Evolutionary conservation across 208 protist species (phyloP).

Genomic region (Leishmania amazonensis): DNA sequence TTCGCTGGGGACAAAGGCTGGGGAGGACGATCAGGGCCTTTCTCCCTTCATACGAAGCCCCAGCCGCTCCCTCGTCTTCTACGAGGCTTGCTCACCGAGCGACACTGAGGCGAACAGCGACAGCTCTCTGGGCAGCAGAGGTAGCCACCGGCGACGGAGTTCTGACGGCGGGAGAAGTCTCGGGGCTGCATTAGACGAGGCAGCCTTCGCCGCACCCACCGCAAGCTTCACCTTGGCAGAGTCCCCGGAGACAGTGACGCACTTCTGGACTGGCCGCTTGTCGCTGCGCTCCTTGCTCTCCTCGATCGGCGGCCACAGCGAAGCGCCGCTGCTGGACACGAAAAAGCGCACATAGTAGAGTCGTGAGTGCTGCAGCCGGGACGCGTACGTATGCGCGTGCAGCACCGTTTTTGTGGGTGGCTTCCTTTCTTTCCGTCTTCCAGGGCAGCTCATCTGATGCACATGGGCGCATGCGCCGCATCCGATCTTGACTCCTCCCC

Average conservation of each 20-base stretch:
- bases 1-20: background rate
- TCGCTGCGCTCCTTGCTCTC: conserved; percentile 43
- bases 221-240: background rate
- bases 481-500: background rate
- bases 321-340: conserved; percentile 14
- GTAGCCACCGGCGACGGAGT: background rate
- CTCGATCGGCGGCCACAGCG: conserved; percentile 23
- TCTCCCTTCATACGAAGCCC: conserved; percentile 70
- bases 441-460: background rate
- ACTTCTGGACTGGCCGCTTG: conserved; percentile 47
- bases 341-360: background rate
- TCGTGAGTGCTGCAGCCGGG: background rate
- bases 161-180: conserved; percentile 3
- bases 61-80: conserved; percentile 62
- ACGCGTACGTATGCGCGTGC: background rate
- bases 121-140: background rate
- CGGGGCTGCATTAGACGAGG: conserved; percentile 17
- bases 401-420: background rate
- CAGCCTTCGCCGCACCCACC: background rate
- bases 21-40: conserved; percentile 17
- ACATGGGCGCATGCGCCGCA: background rate
- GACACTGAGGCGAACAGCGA: background rate
- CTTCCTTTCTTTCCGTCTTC: background rate
- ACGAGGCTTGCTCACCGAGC: conserved; percentile 54
- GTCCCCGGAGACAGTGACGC: conserved; percentile 32